phyloP scores from a whole-genome alignment of 768 basidiomycete species.

The Lanmaoa rubissima region DNA sequence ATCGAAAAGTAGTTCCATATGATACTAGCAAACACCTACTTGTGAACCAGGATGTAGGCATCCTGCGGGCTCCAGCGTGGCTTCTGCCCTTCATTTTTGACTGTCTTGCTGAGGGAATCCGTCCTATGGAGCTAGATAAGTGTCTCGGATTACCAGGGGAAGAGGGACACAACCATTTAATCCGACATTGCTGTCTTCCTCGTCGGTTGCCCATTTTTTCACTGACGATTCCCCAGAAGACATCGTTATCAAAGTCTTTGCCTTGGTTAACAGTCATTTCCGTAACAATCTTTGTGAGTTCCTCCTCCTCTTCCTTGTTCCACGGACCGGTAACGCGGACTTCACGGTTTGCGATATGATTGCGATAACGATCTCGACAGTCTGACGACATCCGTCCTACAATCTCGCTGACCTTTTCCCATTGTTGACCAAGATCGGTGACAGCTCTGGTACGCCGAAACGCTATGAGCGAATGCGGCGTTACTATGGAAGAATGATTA shows the following conservation, averaged over 20 bases:
- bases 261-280: conserved; percentile 72
- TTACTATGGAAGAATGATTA: background rate
- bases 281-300: conserved; percentile 70
- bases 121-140: conserved; percentile 48
- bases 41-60: conserved; percentile 78
- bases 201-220: conserved; percentile 74
- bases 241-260: conserved; percentile 72
- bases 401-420: conserved; percentile 70
- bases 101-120: conserved; percentile 66
- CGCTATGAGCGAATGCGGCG: background rate
- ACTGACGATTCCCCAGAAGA: conserved; percentile 80
- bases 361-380: conserved; percentile 84
- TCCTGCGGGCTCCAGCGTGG: conserved; percentile 76
- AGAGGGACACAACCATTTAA: conserved; percentile 65
- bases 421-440: conserved; percentile 64
- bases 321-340: conserved; percentile 65
- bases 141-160: background rate
- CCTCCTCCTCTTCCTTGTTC: conserved; percentile 78
- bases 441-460: conserved; percentile 53
- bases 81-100: conserved; percentile 69
- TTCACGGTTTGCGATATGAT: conserved; percentile 71
- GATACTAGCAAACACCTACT: conserved; percentile 40
- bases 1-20: background rate
- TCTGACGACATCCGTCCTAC: conserved; percentile 79
- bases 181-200: conserved; percentile 80